Base-by-base conservation (phyloP, 768 basidiomycete genomes). In the Nidula microcarpa region DNA sequence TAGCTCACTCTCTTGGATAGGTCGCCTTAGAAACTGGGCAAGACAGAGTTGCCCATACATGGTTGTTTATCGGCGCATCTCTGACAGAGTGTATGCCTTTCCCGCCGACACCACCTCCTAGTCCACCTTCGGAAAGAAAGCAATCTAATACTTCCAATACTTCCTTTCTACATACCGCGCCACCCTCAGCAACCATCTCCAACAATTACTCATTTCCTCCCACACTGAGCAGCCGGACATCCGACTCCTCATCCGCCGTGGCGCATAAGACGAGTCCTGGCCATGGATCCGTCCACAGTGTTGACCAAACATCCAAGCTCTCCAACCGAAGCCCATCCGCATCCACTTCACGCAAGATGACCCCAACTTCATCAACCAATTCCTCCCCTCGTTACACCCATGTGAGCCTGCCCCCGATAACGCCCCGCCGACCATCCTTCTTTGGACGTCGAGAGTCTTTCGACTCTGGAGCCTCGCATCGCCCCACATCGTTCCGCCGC, bases 31-130 rank as follows among this genome's bases (percentile, higher is more conserved):
- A 79, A 51, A 84, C 74, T 7, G 82, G 82, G 17, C 78, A 81
- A 53, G 61, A 73, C 30, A 70, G 77, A 4, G 78, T 79, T 3
- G 84, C 83, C 1, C 86, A 89, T 58, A 74, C 75, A 2, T 93
- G 91, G 91, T 58, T 81, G 7, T 66, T 92, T 1, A 65, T 93
- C 16, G 77, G 73, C 10, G 81, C 82, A 13, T 74, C 85, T 3
- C 66, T 90, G 16, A 70, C 71, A 0, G 75, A 85, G 49, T 64
- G 81, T 46, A 56, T 77, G 14, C 81, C 80, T 6, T 10, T 30
- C 18, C 44, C 3, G 18, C 44, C 37, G 16, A 41, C 37, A 41
- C 37, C 18, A 46, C 47, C 47, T 49, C 47, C 47, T 32, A 23
- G 11, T 47, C 11, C 45, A 14, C 11, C 10, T 23, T 18, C 30